Evolutionary conservation across 345 rosid species (phyloP).

Genomic region (Eutrema heterophyllum): DNA sequence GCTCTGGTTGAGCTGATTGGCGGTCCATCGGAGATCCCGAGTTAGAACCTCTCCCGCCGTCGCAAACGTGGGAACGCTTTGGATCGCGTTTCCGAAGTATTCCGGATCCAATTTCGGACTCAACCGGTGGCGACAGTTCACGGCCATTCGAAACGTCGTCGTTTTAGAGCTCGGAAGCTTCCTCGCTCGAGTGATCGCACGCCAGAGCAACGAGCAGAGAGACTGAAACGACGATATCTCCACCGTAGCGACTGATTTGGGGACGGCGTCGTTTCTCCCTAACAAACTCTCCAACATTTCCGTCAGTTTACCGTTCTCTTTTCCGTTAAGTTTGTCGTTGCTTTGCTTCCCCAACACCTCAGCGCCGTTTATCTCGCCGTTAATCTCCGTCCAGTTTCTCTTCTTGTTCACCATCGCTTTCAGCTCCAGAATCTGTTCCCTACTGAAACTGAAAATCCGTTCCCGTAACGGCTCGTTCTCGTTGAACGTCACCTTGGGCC

Average conservation of each 20-base stretch:
- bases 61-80: conserved; percentile 77
- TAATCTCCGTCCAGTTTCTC: conserved; percentile 4
- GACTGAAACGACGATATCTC: conserved; percentile 95
- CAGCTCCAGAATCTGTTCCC: conserved; percentile 56
- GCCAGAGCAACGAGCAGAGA: conserved; percentile 71
- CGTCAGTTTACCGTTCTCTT: conserved; percentile 32
- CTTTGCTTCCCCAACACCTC: conserved; percentile 66
- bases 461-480: conserved; percentile 65
- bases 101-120: conserved; percentile 60
- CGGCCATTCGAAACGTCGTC: conserved; percentile 94
- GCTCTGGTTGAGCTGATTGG: conserved; percentile 57
- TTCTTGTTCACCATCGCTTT: conserved; percentile 54
- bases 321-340: conserved; percentile 42
- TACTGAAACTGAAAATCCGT: conserved; percentile 77
- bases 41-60: conserved; percentile 63
- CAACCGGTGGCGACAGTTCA: conserved; percentile 71
- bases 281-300: conserved; percentile 38
- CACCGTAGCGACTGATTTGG: conserved; percentile 6
- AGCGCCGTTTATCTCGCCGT: conserved; percentile 26
- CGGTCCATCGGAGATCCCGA: conserved; percentile 77
- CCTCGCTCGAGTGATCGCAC: conserved; percentile 82
- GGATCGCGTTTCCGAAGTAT: conserved; percentile 94
- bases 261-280: conserved; percentile 32
- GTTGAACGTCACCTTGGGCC: conserved; percentile 68
- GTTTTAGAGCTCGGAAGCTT: conserved; percentile 42